These are phyloP conservation scores for Diospyros lotus DNA, from an alignment of 148 eudicot species.

Conservation along the genomic window DNA sequence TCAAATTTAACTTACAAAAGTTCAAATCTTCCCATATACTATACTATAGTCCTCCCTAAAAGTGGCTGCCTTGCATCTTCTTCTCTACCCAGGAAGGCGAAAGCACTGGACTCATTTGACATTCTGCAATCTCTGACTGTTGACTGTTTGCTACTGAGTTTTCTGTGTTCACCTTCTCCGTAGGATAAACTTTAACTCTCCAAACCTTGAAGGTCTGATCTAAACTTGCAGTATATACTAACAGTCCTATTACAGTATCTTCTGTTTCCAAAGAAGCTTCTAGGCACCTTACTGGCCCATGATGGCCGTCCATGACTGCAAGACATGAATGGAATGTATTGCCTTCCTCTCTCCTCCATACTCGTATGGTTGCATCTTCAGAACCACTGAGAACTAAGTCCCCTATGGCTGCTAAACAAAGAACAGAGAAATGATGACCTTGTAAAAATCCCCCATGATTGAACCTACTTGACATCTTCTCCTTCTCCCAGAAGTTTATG, in stretches of 20 bases:
- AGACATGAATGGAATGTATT: constrained; percentile 45
- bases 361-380: constrained; percentile 60
- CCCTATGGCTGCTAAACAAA: constrained; percentile 43
- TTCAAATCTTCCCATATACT: neutral
- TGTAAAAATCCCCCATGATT: constrained; percentile 62
- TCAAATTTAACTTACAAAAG: neutral
- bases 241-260: constrained; percentile 31
- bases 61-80: constrained; percentile 18
- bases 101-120: constrained; percentile 19
- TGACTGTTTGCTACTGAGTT: neutral
- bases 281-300: constrained; percentile 60
- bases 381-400: constrained; percentile 60
- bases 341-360: constrained; percentile 61
- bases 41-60: neutral
- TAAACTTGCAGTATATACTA: constrained; percentile 54
- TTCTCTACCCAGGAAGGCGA: constrained; percentile 28
- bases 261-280: constrained; percentile 41
- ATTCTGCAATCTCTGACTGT: constrained; percentile 10
- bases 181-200: constrained; percentile 47
- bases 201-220: constrained; percentile 65
- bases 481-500: constrained; percentile 58
- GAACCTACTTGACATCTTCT: constrained; percentile 45
- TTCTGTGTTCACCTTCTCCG: constrained; percentile 12
- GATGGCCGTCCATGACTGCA: constrained; percentile 57
- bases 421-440: constrained; percentile 55